phyloP scores from a whole-genome alignment of 495 filamentous ascomycete genomes.

The Tetracladium setigerum region DNA sequence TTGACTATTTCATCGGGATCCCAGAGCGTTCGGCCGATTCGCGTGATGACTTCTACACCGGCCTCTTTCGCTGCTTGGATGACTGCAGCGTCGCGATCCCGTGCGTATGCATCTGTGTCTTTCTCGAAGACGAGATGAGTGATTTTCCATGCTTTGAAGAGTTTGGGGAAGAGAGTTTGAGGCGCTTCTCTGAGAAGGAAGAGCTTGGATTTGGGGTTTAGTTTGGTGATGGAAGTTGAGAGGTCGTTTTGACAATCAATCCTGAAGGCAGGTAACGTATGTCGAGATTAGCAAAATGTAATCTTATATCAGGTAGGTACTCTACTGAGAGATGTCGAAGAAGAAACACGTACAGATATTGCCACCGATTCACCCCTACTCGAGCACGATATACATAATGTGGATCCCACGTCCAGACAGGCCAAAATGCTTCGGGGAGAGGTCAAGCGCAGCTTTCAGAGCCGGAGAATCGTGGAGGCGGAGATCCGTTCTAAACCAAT shows the following conservation, averaged over 20 bases:
- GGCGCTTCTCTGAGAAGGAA: constrained; percentile 61
- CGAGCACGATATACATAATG: constrained; percentile 64
- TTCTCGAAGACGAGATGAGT: constrained; percentile 68
- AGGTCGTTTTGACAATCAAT: constrained; percentile 60
- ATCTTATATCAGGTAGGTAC: no score
- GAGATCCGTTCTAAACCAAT: constrained; percentile 69
- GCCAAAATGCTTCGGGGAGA: constrained; percentile 54
- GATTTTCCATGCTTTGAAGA: constrained; percentile 60
- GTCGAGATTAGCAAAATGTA: no score
- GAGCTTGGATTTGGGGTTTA: constrained; percentile 58
- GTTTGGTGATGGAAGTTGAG: constrained; percentile 48
- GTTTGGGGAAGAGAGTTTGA: constrained; percentile 55
- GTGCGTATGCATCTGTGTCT: constrained; percentile 63
- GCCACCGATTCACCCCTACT: constrained; percentile 59
- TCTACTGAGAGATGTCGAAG: neutral
- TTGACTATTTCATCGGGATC: constrained; percentile 58
- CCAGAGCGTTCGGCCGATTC: constrained; percentile 55
- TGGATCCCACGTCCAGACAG: constrained; percentile 65
- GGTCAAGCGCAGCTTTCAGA: constrained; percentile 52
- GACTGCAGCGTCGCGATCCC: constrained; percentile 48
- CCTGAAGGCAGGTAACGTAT: constrained; percentile 22
- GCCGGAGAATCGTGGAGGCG: constrained; percentile 66
- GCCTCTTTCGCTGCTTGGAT: constrained; percentile 47
- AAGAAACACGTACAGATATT: constrained; percentile 40
- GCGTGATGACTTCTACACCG: constrained; percentile 54